Conservation (phyloP, 129 eudicot species). For the Arctium minus region DNA sequence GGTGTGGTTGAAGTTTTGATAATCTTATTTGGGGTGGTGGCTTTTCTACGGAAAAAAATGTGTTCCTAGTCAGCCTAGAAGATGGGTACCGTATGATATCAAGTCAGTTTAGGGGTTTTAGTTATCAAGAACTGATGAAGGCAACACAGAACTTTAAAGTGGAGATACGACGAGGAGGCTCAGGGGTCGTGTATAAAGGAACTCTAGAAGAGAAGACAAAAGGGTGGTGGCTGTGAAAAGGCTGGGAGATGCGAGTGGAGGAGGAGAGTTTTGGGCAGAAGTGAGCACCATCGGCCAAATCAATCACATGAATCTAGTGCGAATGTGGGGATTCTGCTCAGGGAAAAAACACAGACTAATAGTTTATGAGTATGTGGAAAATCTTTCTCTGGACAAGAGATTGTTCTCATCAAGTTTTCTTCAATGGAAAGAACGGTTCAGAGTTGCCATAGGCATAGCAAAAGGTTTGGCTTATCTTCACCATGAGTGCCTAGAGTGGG, state of each 20-base stretch:
- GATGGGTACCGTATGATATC: conserved; percentile 47
- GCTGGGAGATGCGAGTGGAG: conserved; percentile 28
- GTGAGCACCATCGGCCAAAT: conserved; percentile 41
- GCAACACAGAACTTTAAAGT: conserved; percentile 41
- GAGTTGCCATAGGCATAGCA: conserved; percentile 44
- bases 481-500: conserved; percentile 57
- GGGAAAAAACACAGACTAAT: conserved; percentile 30
- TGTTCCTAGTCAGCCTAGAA: conserved; percentile 35
- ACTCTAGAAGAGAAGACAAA: conserved; percentile 29
- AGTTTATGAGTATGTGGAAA: conserved; percentile 47
- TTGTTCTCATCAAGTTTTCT: conserved; percentile 33
- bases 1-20: conserved; percentile 41
- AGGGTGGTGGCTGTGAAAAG: conserved; percentile 47
- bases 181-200: conserved; percentile 46
- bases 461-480: conserved; percentile 49
- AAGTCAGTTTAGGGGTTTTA: conserved; percentile 40
- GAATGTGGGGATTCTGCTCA: conserved; percentile 57
- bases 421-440: conserved; percentile 34
- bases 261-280: conserved; percentile 51
- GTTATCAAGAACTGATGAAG: conserved; percentile 40
- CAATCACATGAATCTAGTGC: conserved; percentile 51
- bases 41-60: conserved; percentile 31
- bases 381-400: conserved; percentile 43
- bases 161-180: conserved; percentile 51
- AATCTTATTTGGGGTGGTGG: conserved; percentile 39